Conservation (phyloP, 2,329 filamentous ascomycete genomes). For the Catunica adiposa region DNA sequence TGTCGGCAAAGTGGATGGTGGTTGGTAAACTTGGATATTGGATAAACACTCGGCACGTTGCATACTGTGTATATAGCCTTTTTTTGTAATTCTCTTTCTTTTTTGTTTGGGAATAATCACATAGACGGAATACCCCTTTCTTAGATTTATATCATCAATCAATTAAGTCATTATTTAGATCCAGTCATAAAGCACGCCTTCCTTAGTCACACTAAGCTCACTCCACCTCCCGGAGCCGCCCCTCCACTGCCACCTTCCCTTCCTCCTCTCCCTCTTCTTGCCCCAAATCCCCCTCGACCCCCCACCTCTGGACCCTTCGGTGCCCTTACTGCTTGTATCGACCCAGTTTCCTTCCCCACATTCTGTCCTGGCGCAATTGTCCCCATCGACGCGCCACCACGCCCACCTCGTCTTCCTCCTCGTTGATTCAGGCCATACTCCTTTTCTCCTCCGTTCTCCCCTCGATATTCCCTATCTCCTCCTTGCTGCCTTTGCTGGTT, state of each 20-base stretch:
- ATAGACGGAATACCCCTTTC: not conserved
- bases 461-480: not conserved
- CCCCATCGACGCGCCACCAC: not conserved
- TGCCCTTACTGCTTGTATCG: constrained; percentile 52
- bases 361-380: constrained; percentile 6
- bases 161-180: not conserved
- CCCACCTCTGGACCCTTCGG: constrained; percentile 65
- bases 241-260: not conserved
- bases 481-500: not conserved
- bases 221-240: constrained; percentile 1
- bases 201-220: not conserved
- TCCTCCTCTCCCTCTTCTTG: not conserved
- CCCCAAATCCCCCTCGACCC: constrained; percentile 59
- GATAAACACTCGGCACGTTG: not conserved
- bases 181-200: too few species aligned
- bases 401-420: not conserved
- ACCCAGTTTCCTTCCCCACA: constrained; percentile 31
- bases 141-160: not conserved
- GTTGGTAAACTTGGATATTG: constrained; percentile 49
- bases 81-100: not conserved
- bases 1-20: constrained; percentile 79
- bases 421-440: not conserved
- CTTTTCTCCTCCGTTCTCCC: not conserved
- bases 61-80: not conserved
- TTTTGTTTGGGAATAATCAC: too few species aligned